These are phyloP conservation scores for Teratosphaeria pseudoeucalypti DNA, from an alignment of 2,329 filamentous ascomycete species.

Conservation along the genomic window DNA sequence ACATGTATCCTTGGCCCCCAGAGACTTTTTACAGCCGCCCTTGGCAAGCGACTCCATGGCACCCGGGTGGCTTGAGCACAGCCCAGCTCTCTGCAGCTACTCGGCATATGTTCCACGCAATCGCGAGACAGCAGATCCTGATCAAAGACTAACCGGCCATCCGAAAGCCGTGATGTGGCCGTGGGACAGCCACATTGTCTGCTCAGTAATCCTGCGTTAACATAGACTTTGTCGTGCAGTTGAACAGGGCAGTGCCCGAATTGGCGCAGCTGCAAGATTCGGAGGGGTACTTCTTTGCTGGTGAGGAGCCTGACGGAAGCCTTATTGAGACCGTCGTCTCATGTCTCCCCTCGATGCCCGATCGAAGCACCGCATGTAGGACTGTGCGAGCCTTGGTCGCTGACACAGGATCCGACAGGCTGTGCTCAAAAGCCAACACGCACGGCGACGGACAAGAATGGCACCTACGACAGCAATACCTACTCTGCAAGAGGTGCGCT, in stretches of 20 bases:
- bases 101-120: not conserved
- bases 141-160: not conserved
- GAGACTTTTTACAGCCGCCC: not conserved
- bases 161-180: not conserved
- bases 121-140: not conserved
- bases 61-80: not conserved
- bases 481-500: not conserved
- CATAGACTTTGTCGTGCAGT: not conserved
- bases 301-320: not conserved
- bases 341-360: not conserved
- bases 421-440: too few relatives aligned
- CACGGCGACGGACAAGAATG: not conserved
- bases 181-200: not conserved
- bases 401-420: not conserved
- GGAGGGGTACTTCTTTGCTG: not conserved
- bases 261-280: not conserved
- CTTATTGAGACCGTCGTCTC: not conserved
- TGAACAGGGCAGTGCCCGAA: not conserved
- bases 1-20: not conserved
- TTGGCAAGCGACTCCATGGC: not conserved
- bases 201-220: not conserved
- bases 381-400: not conserved
- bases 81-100: not conserved
- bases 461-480: not conserved
- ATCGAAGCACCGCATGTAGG: not conserved